phyloP scores from a whole-genome alignment of 305 asterid genomes.

The Fraxinus platypoda region DNA sequence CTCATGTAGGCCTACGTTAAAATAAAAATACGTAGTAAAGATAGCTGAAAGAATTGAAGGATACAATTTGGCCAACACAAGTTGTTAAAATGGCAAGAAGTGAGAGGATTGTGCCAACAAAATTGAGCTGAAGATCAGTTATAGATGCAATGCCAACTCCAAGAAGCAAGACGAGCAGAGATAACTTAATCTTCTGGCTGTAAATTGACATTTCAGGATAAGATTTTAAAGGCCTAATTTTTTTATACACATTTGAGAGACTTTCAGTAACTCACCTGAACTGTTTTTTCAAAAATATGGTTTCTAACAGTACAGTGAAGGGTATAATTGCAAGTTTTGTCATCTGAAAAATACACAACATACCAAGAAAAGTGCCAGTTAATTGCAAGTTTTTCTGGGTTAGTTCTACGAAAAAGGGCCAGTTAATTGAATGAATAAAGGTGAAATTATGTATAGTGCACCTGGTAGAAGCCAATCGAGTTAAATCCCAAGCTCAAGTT shows the following conservation, averaged over 20 bases:
- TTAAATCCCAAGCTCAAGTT: constrained; percentile 90
- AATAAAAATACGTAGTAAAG: too few species aligned
- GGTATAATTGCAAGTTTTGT: constrained; percentile 95
- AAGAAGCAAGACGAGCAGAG: constrained; percentile 55
- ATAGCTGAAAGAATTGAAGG: constrained; percentile 6
- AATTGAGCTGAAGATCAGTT: constrained; percentile 88
- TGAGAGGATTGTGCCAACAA: constrained; percentile 74
- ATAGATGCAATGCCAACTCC: constrained; percentile 90
- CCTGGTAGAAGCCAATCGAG: constrained; percentile 95
- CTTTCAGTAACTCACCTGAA: constrained; percentile 51
- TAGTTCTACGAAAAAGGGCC: background rate
- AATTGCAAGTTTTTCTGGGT: background rate
- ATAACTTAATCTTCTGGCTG: constrained; percentile 68
- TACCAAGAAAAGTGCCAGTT: background rate
- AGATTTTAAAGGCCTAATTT: background rate
- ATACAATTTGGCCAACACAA: constrained; percentile 86
- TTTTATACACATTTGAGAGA: background rate
- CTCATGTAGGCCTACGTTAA: background rate
- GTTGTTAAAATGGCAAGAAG: constrained; percentile 81
- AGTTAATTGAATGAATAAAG: background rate
- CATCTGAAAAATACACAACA: constrained; percentile 49
- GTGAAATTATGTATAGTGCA: background rate
- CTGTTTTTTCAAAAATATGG: constrained; percentile 72
- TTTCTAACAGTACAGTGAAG: constrained; percentile 76
- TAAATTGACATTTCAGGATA: constrained; percentile 2